Evolutionary conservation across 495 filamentous ascomycete species (phyloP).

Genomic region (Penicillium tannophilum): DNA sequence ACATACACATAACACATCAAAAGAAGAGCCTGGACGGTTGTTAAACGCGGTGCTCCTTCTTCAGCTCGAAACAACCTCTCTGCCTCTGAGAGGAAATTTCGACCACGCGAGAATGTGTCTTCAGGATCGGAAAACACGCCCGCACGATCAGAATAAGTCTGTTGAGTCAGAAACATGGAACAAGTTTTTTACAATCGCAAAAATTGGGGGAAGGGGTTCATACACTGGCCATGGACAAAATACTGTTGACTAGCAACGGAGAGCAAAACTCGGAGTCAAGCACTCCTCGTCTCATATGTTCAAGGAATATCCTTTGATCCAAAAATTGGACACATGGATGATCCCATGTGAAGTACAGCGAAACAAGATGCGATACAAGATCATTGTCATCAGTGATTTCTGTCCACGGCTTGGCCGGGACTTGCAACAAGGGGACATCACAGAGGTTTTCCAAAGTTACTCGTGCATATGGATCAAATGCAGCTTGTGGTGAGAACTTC

Average conservation of each 20-base stretch:
- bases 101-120: constrained; percentile 33
- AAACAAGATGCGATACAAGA: constrained; percentile 51
- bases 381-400: constrained; percentile 45
- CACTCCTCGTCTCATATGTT: constrained; percentile 30
- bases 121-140: constrained; percentile 41
- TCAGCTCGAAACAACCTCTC: constrained; percentile 39
- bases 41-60: constrained; percentile 32
- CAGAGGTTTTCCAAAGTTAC: constrained; percentile 40
- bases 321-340: constrained; percentile 41
- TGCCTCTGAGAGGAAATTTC: constrained; percentile 37
- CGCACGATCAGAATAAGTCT: constrained; percentile 51
- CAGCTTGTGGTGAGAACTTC: constrained; percentile 10
- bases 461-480: constrained; percentile 28
- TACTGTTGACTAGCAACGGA: constrained; percentile 42
- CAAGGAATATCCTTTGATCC: constrained; percentile 38
- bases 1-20: constrained; percentile 43
- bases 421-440: constrained; percentile 37
- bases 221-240: constrained; percentile 46
- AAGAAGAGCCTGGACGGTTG: constrained; percentile 41
- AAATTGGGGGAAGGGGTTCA: constrained; percentile 6
- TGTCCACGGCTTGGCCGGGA: constrained; percentile 49
- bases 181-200: background rate
- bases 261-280: constrained; percentile 36
- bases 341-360: constrained; percentile 50
- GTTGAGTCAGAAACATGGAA: constrained; percentile 9